Evolutionary conservation across 805 yeast species (phyloP).

Genomic region (Wickerhamiella nectarea): DNA sequence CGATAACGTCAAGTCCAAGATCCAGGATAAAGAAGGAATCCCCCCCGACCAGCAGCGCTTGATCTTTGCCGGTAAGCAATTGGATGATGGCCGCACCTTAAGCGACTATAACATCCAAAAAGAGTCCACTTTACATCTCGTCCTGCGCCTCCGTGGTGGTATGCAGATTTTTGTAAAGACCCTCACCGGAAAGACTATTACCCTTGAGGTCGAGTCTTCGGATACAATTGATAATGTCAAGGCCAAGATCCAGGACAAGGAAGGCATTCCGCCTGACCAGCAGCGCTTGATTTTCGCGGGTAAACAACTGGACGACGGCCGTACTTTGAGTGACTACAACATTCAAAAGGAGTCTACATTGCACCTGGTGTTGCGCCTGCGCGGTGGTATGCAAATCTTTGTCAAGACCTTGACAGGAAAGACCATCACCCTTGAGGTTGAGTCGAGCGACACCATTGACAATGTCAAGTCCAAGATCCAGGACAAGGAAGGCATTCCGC

Average conservation of each 20-base stretch:
- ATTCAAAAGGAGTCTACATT: slow-evolving; percentile 87
- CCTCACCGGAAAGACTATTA: slow-evolving; percentile 79
- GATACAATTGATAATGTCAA: slow-evolving; percentile 93
- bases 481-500: slow-evolving; percentile 93
- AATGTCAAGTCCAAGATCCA: slow-evolving; percentile 87
- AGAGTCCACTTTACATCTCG: slow-evolving; percentile 79
- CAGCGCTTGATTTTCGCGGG: slow-evolving; percentile 93
- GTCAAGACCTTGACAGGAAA: slow-evolving; percentile 99
- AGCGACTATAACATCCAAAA: slow-evolving; percentile 93
- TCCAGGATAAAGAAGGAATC: slow-evolving; percentile 92
- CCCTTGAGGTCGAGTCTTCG: slow-evolving; percentile 82
- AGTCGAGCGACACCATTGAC: slow-evolving; percentile 88
- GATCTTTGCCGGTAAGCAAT: slow-evolving; percentile 91
- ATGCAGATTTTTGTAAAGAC: slow-evolving; percentile 91
- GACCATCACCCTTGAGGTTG: slow-evolving; percentile 77
- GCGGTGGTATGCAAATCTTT: slow-evolving; percentile 83
- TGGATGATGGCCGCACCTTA: slow-evolving; percentile 89
- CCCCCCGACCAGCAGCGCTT: slow-evolving; percentile 95
- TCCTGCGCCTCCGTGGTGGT: slow-evolving; percentile 80
- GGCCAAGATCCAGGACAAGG: slow-evolving; percentile 91
- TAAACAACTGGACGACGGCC: slow-evolving; percentile 91
- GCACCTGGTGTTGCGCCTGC: slow-evolving; percentile 71
- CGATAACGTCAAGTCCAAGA: slow-evolving; percentile 88
- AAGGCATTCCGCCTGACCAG: slow-evolving; percentile 94
- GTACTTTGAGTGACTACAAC: slow-evolving; percentile 89